phyloP scores from a whole-genome alignment of 73 alveolate genomes.

The Paramecium caudatum region DNA sequence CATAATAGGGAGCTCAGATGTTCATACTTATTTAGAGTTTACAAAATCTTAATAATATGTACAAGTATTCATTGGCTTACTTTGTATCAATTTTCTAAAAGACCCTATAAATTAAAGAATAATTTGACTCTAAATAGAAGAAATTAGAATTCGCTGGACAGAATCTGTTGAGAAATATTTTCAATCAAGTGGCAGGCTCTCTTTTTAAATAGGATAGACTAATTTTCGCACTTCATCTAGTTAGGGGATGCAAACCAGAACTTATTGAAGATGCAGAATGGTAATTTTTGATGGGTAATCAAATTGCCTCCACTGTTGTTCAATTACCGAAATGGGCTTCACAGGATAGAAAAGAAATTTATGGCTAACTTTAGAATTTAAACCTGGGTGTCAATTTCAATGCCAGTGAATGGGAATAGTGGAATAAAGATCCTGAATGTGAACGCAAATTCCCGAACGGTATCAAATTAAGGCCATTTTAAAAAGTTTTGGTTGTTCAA shows the following conservation, averaged over 20 bases:
- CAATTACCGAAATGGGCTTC: conserved; percentile 96
- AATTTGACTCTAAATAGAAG: conserved; percentile 86
- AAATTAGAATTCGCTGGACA: conserved; percentile 85
- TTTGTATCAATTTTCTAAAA: conserved; percentile 96
- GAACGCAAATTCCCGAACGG: conserved; percentile 94
- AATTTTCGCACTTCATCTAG: conserved; percentile 97
- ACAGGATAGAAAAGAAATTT: conserved; percentile 95
- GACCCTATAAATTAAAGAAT: conserved; percentile 88
- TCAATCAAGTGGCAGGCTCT: conserved; percentile 91
- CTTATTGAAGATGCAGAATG: conserved; percentile 94
- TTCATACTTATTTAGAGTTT: conserved; percentile 98
- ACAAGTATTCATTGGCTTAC: conserved; percentile 97
- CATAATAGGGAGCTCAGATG: conserved; percentile 95
- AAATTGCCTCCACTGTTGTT: neutral
- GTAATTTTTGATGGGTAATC: conserved; percentile 98
- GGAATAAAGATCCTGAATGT: conserved; percentile 88
- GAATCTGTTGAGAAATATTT: conserved; percentile 15
- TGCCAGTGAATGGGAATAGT: conserved; percentile 84
- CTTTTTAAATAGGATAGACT: conserved; percentile 98
- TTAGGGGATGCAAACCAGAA: conserved; percentile 94
- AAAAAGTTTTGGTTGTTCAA: conserved; percentile 95
- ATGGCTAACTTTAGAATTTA: conserved; percentile 90
- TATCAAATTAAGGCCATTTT: conserved; percentile 93
- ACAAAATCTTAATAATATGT: conserved; percentile 98
- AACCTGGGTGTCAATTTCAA: conserved; percentile 83